Evolutionary conservation across 164 flowering plant genomes (phyloP).

Genomic region (Pachysandra terminalis): DNA sequence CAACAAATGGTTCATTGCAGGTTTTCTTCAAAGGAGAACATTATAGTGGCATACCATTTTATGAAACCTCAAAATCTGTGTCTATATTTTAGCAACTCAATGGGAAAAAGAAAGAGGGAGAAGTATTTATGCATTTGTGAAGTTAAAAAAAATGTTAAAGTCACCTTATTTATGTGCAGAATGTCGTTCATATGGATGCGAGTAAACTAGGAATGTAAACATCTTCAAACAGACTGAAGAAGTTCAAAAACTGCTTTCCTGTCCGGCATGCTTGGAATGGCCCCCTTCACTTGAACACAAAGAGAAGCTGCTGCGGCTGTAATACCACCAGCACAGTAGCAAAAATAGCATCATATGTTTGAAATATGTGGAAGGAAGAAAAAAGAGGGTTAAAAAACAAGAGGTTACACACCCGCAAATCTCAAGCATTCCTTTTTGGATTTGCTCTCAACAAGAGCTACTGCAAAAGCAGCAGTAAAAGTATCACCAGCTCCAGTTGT

Average conservation of each 20-base stretch:
- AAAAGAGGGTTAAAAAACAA: too few relatives aligned
- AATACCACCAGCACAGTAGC: too few relatives aligned
- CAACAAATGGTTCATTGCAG: too few relatives aligned
- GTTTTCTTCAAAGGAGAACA: too few relatives aligned
- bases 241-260: slow-evolving; percentile 73
- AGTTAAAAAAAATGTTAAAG: too few relatives aligned
- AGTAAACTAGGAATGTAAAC: too few relatives aligned
- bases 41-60: too few relatives aligned
- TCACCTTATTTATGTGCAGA: background rate
- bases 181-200: background rate
- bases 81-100: too few relatives aligned
- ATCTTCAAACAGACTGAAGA: slow-evolving; percentile 50
- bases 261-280: slow-evolving; percentile 98
- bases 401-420: slow-evolving; percentile 56
- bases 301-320: slow-evolving; percentile 99
- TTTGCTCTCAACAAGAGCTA: slow-evolving; percentile 86
- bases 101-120: too few relatives aligned
- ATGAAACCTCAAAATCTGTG: slow-evolving; percentile 14
- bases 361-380: too few relatives aligned
- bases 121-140: too few relatives aligned
- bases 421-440: slow-evolving; percentile 65
- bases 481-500: slow-evolving; percentile 99
- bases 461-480: slow-evolving; percentile 94
- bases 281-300: slow-evolving; percentile 98
- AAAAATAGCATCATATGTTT: too few relatives aligned